A percentile compares a stretch with the other conserved stretches of the same genome.
Evolutionary conservation across 2,329 filamentous ascomycete genomes (phyloP).

Genomic region (Epichloe uncinata): DNA sequence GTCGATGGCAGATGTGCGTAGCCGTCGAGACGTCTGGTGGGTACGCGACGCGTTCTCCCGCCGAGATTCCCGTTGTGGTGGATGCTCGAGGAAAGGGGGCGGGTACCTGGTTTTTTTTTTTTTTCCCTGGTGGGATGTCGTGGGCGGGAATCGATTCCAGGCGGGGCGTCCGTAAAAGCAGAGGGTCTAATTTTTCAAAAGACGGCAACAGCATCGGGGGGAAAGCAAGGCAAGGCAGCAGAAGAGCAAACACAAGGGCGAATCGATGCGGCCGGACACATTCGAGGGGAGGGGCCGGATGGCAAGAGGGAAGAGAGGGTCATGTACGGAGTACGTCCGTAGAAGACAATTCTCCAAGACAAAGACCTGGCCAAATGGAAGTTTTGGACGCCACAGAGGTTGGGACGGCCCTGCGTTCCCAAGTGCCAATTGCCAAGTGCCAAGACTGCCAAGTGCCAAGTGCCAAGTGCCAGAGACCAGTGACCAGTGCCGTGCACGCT

Average conservation of each 20-base stretch:
- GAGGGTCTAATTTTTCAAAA: background rate
- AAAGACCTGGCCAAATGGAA: background rate
- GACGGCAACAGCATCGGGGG: conserved; percentile 15
- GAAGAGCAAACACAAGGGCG: conserved; percentile 10
- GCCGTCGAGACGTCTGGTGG: conserved; percentile 7
- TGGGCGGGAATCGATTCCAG: conserved; percentile 1
- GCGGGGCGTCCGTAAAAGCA: conserved; percentile 10
- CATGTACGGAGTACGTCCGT: background rate
- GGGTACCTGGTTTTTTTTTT: conserved; percentile 6
- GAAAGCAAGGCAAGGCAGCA: conserved; percentile 13
- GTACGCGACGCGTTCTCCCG: conserved; percentile 22
- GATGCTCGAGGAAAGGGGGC: conserved; percentile 4
- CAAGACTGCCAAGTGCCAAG: background rate
- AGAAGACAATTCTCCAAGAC: conserved; percentile 10
- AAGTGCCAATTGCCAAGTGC: background rate
- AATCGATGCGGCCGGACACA: conserved; percentile 19
- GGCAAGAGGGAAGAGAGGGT: background rate
- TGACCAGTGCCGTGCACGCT: no score
- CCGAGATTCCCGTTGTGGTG: conserved; percentile 8
- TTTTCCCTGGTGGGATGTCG: background rate
- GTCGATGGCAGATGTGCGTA: conserved; percentile 5
- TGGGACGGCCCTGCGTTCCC: background rate
- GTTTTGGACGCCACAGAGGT: background rate
- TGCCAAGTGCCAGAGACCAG: no score
- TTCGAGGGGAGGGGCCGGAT: conserved; percentile 12